Percentiles rank a stretch among this genome's conserved stretches.
phyloP scores from a whole-genome alignment of 495 filamentous ascomycete species.

The Penicillium salamii region DNA sequence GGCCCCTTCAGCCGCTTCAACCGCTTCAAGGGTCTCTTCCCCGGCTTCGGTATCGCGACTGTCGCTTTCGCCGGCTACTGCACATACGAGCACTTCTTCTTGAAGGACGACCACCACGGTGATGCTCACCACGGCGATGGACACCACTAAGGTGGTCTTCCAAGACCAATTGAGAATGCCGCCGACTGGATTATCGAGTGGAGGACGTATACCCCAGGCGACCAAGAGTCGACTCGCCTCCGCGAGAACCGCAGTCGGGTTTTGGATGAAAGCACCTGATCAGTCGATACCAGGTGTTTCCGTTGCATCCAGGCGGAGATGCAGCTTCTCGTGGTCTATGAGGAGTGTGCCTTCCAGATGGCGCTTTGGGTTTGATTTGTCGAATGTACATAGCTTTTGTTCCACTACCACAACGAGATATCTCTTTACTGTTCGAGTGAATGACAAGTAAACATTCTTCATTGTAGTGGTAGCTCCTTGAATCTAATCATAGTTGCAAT shows the following conservation, averaged over 20 bases:
- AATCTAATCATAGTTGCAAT: no score
- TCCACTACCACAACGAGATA: constrained; percentile 32
- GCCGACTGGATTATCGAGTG: constrained; percentile 15
- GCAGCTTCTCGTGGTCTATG: constrained; percentile 6
- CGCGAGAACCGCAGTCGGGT: constrained; percentile 8
- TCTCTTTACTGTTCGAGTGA: constrained; percentile 17
- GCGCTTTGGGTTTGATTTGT: constrained; percentile 40
- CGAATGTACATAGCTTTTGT: constrained; percentile 45
- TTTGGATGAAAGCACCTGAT: constrained; percentile 11
- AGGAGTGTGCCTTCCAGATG: constrained; percentile 17
- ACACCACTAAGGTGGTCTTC: constrained; percentile 33
- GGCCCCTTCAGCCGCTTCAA: constrained; percentile 85
- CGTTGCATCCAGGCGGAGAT: constrained; percentile 11
- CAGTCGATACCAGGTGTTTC: constrained; percentile 4
- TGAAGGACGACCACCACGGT: constrained; percentile 66
- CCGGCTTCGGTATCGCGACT: constrained; percentile 85
- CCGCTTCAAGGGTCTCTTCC: constrained; percentile 81
- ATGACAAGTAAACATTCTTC: no score
- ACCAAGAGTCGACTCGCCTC: constrained; percentile 14
- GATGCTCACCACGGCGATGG: constrained; percentile 45
- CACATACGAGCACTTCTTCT: constrained; percentile 80
- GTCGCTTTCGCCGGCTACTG: constrained; percentile 90
- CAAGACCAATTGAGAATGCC: constrained; percentile 7
- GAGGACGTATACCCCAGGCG: constrained; percentile 31
- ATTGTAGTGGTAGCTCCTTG: no score